Base-by-base conservation (phyloP, 2,329 filamentous ascomycete species). In the Aureobasidium sp. region DNA sequence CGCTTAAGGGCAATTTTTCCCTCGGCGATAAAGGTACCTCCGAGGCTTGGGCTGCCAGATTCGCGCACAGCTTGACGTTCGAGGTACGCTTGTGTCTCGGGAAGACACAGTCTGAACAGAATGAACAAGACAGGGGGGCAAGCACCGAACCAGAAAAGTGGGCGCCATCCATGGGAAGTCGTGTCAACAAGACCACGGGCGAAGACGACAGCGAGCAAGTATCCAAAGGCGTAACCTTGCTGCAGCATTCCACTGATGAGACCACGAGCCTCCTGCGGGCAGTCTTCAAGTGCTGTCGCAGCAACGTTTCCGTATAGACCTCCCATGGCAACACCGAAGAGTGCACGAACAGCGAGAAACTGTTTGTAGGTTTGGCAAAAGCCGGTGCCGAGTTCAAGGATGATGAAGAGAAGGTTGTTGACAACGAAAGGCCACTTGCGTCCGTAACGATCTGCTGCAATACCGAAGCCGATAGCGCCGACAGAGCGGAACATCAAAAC, bases 121-220 rank as follows among this genome's bases (percentile, higher is more conserved):
- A 94, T 94, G 74, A 94, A 87, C 47, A 94, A 71, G 3, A 90
- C 80, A 0, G 91, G 90, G 0, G 89, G 89, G 42, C 86, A 82
- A 5, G 90, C 89, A n/a, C 86, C 90, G 72, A 95, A 94, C 90
- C 90, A 95, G 77, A 86, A 95, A 0, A 94, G 78, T 0, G 90
- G 89, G 7, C 90, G 81, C 91, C 90, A 95, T 55, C 81, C 85
- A 69, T 94, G 86, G 1, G 83, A 72, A 1, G 89, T 91, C 1
- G 89, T 92, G 71, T 87, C 77, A 49, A 91, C 83, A 13, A 92
- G 80, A 7, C 79, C 89, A 44, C 75, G 68, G n/a, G 74, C 76
- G 67, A 84, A 83, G 10, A 81, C 80, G 1, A 81, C 80, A 0
- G 81, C 81, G 1, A 85, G 75, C 15, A 85, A 72, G 68, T 84